Evolutionary conservation across 352 stramenopile genomes (phyloP), one percentile per base, ranked within the genome.

Genomic region (Phytophthora ramorum): DNA sequence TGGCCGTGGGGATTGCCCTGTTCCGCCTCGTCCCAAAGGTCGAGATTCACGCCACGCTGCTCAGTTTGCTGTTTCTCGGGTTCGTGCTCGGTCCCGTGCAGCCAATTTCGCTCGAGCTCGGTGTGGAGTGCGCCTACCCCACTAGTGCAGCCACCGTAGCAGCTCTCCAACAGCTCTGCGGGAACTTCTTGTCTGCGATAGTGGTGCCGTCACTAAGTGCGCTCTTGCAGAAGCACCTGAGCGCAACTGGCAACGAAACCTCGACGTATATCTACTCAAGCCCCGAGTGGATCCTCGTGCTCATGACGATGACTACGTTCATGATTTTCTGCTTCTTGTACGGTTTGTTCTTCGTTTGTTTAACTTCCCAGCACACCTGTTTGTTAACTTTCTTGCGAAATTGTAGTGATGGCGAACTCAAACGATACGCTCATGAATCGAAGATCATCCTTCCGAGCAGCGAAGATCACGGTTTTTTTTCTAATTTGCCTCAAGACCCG

Each of bases 61-160:
- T 73, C 1, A 89, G 73, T 55, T 50, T 90, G 12, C 49, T 71
- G 30, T 70, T 75, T 28, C 75, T 92, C n/a, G 84, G 79, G 28
- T 71, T 71, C 2, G 82, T 87, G 13, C 69, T 92, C 7, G 84
- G 84, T 1, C 81, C 84, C 0, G 49, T 89, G 14, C 84, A 91
- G 34, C 84, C 84, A 0, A 84, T 92, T 12, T 74, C 73, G 4
- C 61, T 91, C 7, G 79, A 92, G 30, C 63, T 90, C 0, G 80
- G 80, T 12, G 81, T 91, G 8, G 84, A 91, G 49, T 92, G 81
- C 20, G 71, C 81, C 2, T 88, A 85, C 40, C 84, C 84, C 2
- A 91, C 84, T 2, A 92, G 81, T 43, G 84, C 90, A 47, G 79
- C 81, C n/a, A 91, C 79, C 0, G 84, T 92, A 34, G 81, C 84